These are phyloP conservation scores for Quillaja saponaria DNA, from an alignment of 306 rosid genomes.

Conservation along the genomic window DNA sequence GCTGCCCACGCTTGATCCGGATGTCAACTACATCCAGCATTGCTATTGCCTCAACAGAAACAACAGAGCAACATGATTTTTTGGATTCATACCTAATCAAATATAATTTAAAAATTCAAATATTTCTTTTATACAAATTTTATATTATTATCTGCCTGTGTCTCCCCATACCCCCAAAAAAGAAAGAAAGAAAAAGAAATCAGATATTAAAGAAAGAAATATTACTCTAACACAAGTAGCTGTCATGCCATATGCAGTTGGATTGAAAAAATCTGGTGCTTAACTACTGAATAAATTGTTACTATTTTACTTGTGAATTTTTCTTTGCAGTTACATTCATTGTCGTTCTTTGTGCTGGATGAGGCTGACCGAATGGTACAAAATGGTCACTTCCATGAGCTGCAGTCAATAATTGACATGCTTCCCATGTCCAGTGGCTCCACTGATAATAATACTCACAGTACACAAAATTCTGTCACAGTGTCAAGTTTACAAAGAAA, in stretches of 20 bases:
- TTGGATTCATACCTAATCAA: no score
- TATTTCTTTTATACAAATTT: no score
- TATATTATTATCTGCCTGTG: no score
- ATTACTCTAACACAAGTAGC: background rate
- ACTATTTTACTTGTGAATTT: conserved; percentile 18
- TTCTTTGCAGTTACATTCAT: conserved; percentile 75
- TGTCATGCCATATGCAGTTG: background rate
- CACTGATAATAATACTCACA: conserved; percentile 42
- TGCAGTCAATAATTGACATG: conserved; percentile 91
- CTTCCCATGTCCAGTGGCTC: conserved; percentile 64
- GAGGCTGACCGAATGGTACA: conserved; percentile 99
- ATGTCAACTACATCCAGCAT: background rate
- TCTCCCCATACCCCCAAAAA: background rate
- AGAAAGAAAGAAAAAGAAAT: background rate
- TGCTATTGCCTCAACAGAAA: background rate
- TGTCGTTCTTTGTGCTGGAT: conserved; percentile 94
- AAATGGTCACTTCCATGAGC: conserved; percentile 85
- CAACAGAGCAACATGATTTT: background rate
- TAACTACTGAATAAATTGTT: background rate
- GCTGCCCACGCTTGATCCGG: no score
- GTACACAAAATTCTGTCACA: conserved; percentile 45
- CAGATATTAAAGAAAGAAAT: no score
- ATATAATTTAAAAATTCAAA: no score
- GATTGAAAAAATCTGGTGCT: background rate
- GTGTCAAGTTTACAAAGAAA: conserved; percentile 71